Evolutionary conservation across 1,139 yeast genomes (phyloP).

Genomic region (Chernovozyma aurita): DNA sequence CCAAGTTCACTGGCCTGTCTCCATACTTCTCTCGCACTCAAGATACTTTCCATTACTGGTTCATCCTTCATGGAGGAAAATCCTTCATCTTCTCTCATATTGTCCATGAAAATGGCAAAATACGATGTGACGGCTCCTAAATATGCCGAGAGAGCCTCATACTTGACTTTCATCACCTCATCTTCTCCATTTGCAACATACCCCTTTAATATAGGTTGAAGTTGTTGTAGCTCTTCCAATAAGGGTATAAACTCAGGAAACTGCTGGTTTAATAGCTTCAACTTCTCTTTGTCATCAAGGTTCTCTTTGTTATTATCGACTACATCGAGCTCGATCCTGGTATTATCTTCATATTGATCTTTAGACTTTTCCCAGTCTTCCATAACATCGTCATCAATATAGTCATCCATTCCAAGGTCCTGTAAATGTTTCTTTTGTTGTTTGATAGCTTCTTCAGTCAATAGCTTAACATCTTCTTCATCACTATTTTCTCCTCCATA

Average conservation of each 20-base stretch:
- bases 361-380: slow-evolving; percentile 60
- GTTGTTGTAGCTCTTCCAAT: slow-evolving; percentile 53
- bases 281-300: slow-evolving; percentile 41
- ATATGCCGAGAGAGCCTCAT: slow-evolving; percentile 70
- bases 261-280: slow-evolving; percentile 47
- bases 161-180: slow-evolving; percentile 46
- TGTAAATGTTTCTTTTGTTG: slow-evolving; percentile 82
- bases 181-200: slow-evolving; percentile 24
- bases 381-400: slow-evolving; percentile 74
- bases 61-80: slow-evolving; percentile 73
- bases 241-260: slow-evolving; percentile 87
- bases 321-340: slow-evolving; percentile 14
- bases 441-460: slow-evolving; percentile 85
- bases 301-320: slow-evolving; percentile 28
- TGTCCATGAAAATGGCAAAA: slow-evolving; percentile 64
- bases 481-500: slow-evolving; percentile 77
- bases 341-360: slow-evolving; percentile 21
- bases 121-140: slow-evolving; percentile 71
- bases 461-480: slow-evolving; percentile 71
- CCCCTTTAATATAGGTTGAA: slow-evolving; percentile 38
- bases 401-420: slow-evolving; percentile 79
- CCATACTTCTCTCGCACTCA: slow-evolving; percentile 86
- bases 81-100: slow-evolving; percentile 49
- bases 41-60: slow-evolving; percentile 81
- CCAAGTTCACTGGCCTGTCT: slow-evolving; percentile 62